Evolutionary conservation across 441 rosid species (phyloP).

Genomic region (Arabidopsis hybrid): DNA sequence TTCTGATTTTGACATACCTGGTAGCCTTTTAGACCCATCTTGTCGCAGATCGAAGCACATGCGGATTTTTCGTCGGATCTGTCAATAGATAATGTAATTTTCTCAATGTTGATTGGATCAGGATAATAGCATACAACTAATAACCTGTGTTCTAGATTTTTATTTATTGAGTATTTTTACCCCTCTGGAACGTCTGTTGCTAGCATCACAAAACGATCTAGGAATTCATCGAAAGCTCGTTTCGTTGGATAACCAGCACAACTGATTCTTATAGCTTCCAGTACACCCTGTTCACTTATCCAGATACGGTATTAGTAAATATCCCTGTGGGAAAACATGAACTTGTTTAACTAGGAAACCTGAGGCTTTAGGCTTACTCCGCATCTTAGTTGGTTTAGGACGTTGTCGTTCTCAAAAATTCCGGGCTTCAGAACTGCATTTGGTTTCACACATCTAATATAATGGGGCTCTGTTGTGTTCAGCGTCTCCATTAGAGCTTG

Average conservation of each 20-base stretch:
- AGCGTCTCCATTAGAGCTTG: constrained; percentile 78
- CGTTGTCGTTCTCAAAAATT: constrained; percentile 66
- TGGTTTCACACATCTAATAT: constrained; percentile 79
- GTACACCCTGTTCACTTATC: constrained; percentile 54
- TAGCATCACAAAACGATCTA: constrained; percentile 63
- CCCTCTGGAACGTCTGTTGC: constrained; percentile 55
- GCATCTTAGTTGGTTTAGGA: constrained; percentile 71
- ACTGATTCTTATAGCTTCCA: constrained; percentile 64
- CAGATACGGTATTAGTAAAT: constrained; percentile 22
- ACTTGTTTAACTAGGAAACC: constrained; percentile 20
- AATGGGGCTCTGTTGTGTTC: constrained; percentile 64
- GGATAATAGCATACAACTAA: constrained; percentile 5
- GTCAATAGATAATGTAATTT: constrained; percentile 22
- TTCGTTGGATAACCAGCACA: constrained; percentile 69
- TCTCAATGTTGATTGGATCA: constrained; percentile 30
- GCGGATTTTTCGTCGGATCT: constrained; percentile 59
- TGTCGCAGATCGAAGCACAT: constrained; percentile 53
- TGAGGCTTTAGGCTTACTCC: constrained; percentile 54
- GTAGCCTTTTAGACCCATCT: constrained; percentile 57
- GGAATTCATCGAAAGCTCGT: constrained; percentile 59
- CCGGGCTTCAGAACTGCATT: constrained; percentile 70
- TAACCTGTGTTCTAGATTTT: neutral
- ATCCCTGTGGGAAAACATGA: constrained; percentile 15
- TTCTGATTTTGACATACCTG: constrained; percentile 49
- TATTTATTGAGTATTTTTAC: constrained; percentile 33